Percentiles rank a stretch among this genome's conserved stretches.
Evolutionary conservation across 1,139 yeast species (phyloP).

Genomic region (Entelexis sorbosivorans): DNA sequence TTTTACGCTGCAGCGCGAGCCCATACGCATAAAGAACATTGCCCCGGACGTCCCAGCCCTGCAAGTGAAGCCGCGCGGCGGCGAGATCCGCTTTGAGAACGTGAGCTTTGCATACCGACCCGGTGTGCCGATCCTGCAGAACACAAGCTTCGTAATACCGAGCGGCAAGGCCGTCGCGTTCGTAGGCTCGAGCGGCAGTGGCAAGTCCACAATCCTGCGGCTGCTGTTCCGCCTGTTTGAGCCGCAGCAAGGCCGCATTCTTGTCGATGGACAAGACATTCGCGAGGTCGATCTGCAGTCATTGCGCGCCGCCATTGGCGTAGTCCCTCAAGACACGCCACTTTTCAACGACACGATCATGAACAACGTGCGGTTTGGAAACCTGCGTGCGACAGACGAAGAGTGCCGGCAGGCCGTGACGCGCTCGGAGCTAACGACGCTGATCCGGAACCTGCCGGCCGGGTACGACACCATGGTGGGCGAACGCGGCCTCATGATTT

Average conservation of each 20-base stretch:
- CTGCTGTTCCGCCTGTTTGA: conserved; percentile 86
- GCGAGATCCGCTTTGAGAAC: conserved; percentile 79
- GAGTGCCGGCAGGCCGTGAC: conserved; percentile 57
- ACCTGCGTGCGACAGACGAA: conserved; percentile 58
- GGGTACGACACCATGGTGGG: conserved; percentile 88
- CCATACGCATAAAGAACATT: conserved; percentile 49
- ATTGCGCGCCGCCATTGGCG: conserved; percentile 65
- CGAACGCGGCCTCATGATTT: conserved; percentile 95
- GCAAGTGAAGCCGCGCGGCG: conserved; percentile 37
- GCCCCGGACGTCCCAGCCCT: conserved; percentile 52
- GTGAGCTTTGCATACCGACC: conserved; percentile 89
- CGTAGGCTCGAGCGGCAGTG: conserved; percentile 93
- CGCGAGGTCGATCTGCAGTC: conserved; percentile 64
- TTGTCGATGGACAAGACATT: conserved; percentile 85
- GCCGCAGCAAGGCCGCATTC: conserved; percentile 61
- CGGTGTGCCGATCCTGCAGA: conserved; percentile 70
- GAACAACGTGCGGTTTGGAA: conserved; percentile 82
- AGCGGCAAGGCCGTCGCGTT: conserved; percentile 86
- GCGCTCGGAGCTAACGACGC: conserved; percentile 55
- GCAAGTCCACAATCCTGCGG: conserved; percentile 81
- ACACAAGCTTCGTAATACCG: conserved; percentile 77
- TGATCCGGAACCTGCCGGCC: conserved; percentile 65
- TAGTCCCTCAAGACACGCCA: conserved; percentile 97
- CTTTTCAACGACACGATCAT: conserved; percentile 80
- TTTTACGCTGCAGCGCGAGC: conserved; percentile 68